Base-by-base conservation (phyloP, 2,329 filamentous ascomycete species). In the Aureobasidium musti region DNA sequence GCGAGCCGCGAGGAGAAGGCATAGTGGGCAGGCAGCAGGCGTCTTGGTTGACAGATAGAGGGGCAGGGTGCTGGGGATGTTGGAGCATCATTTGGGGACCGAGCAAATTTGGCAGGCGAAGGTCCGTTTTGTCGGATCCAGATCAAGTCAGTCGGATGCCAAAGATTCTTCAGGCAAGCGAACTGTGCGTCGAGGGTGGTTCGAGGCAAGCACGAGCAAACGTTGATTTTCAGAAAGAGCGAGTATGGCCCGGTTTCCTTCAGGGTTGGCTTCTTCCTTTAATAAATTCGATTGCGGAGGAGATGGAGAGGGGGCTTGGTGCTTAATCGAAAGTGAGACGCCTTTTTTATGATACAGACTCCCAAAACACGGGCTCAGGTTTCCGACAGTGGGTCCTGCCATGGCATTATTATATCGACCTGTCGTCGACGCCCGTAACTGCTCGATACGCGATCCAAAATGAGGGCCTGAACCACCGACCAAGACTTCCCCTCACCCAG, bases 1-100 rank as follows among this genome's bases (percentile, higher is more conserved):
- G 73, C 21, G 75, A 74, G 14, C 71, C 65, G 33, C 73, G 73
- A 63, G 75, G 73, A 63, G 75, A 75, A 61, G 75, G 74, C 75
- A 77, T 77, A 19, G 54, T 72, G 39, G 59, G 35, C 56, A 59
- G 19, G 43, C 61, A 64, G 61, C 61, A 35, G n/a, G 49, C 11
- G 26, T 54, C 49, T 13, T 49, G 26, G 17, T 45, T 54, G 49
- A 45, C 43, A 19, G 33, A 35, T 37, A 64, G 26, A 64, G 61
- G 7, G 2, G 61, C 43, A 54, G 61, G 61, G 8, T 64, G 61
- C 28, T 64, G 61, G 37, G 61, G 37, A 33, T 64, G 49, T 64
- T 54, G 61, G 49, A 64, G 61, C 61, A 64, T 50, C 61, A 64
- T 64, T 64, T 43, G 49, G 14, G 33, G 26, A 49, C 3, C 8